Base-by-base conservation (phyloP, 2,329 filamentous ascomycete species). In the Hymenoscyphus fructigenus region DNA sequence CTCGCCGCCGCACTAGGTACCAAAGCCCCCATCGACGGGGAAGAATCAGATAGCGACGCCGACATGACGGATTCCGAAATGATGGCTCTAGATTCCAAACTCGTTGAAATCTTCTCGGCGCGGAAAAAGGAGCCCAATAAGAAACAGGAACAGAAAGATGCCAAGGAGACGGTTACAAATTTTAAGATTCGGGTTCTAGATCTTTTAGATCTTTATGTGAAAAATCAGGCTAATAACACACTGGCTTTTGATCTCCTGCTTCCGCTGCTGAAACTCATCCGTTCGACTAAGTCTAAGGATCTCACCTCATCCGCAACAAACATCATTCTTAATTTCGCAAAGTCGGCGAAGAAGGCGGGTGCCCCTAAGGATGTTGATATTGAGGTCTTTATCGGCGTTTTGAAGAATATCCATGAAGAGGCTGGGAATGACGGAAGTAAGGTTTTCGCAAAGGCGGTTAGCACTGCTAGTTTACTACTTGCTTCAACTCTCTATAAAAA, bases 51-150 rank as follows among this genome's bases (percentile, higher is more conserved):
- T 34, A 84, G 84, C 10, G 90, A 90, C 66, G 88, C 85, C 2
- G 92, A 97, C 77, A 97, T 99, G 93, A 90, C 92, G 67, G 94
- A 98, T 78, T 93, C 94, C 20, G 90, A 97, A 75, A 98, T 98
- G 95, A 88, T 97, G 79, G 88, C 88, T 3, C 82, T 98, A 17
- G 94, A 98, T 73, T 85, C 85, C 12, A 90, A 94, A 74, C 86
- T 99, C 3, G 87, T 88, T 60, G 91, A 91, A 68, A 92, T 97
- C 67, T 96, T 98, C 83, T 88, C 88, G 69, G 88, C 93, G 69
- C 88, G 89, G 59, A 86, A 85, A 69, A 89, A 92, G 76, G 81
- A 81, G 17, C 70, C 70, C 1, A 88, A 84, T 75, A 89, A 90
- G 74, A 95, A 93, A 79, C 91, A 93, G 78, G 89, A 95, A 74